Conservation (phyloP, 441 rosid genomes). For the Manihot esculenta region DNA sequence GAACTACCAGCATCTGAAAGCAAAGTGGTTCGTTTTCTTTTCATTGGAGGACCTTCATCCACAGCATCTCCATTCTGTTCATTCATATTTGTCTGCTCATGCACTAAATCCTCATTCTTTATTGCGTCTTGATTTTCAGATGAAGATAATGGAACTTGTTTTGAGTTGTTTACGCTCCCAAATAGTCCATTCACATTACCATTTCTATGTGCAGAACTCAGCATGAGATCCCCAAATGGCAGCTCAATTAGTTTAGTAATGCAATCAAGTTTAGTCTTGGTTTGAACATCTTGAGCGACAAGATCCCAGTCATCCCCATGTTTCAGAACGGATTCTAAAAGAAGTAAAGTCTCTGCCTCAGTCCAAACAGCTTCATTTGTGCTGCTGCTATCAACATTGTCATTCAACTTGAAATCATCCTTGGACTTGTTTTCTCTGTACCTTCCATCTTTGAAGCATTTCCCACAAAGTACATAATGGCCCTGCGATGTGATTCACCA, state of each 20-base stretch:
- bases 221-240: conserved; percentile 75
- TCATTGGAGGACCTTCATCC: conserved; percentile 51
- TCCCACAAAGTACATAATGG: conserved; percentile 46
- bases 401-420: conserved; percentile 58
- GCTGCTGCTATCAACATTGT: conserved; percentile 20
- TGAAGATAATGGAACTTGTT: conserved; percentile 32
- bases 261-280: conserved; percentile 77
- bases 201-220: conserved; percentile 46
- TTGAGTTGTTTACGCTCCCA: conserved; percentile 23
- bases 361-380: conserved; percentile 58
- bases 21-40: conserved; percentile 45
- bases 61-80: conserved; percentile 45
- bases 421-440: conserved; percentile 56
- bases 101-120: conserved; percentile 33
- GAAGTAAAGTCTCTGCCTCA: conserved; percentile 74
- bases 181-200: conserved; percentile 29
- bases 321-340: conserved; percentile 73
- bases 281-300: conserved; percentile 66
- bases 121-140: conserved; percentile 32
- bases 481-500: conserved; percentile 38
- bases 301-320: conserved; percentile 95
- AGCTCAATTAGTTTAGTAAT: conserved; percentile 81
- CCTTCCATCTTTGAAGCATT: conserved; percentile 61
- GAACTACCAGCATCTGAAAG: conserved; percentile 49
- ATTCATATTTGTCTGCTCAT: conserved; percentile 28